phyloP scores from a whole-genome alignment of 148 eudicot species.

The Rhododendron simsii region DNA sequence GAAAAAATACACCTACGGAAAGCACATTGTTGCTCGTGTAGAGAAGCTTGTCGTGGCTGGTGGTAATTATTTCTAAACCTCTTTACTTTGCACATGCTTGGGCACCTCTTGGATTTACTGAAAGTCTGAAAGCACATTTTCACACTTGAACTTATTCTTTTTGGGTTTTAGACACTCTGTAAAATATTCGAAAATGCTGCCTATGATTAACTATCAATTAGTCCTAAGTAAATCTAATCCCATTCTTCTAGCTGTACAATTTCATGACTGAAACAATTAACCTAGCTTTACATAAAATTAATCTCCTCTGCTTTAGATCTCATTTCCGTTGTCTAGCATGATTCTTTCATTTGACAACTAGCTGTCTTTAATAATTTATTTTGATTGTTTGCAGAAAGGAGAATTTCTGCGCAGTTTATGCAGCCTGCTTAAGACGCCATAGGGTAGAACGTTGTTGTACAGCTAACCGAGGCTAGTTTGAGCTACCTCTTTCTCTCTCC shows the following conservation, averaged over 20 bases:
- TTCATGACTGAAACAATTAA: not conserved
- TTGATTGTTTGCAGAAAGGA: conserved; percentile 47
- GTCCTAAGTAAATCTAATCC: not conserved
- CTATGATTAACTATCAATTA: not conserved
- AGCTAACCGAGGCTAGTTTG: conserved; percentile 62
- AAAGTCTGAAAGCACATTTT: not conserved
- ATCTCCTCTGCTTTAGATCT: not conserved
- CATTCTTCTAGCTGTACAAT: not conserved
- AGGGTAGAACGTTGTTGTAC: conserved; percentile 49
- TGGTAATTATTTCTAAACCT: conserved; percentile 35
- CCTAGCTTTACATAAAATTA: not conserved
- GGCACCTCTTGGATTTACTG: not conserved
- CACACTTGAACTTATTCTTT: not conserved
- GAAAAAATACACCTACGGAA: conserved; percentile 92
- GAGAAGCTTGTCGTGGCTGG: conserved; percentile 97
- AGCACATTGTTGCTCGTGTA: conserved; percentile 94
- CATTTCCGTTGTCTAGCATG: not conserved
- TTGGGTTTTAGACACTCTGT: not conserved
- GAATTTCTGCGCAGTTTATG: conserved; percentile 46
- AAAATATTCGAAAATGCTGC: not conserved
- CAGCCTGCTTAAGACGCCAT: conserved; percentile 32
- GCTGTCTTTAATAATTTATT: not conserved
- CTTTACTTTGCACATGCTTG: not conserved
- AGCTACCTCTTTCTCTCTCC: conserved; percentile 19
- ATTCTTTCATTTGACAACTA: not conserved